phyloP scores from a whole-genome alignment of 2,329 filamentous ascomycete species.

The Pseudogymnoascus sp. region DNA sequence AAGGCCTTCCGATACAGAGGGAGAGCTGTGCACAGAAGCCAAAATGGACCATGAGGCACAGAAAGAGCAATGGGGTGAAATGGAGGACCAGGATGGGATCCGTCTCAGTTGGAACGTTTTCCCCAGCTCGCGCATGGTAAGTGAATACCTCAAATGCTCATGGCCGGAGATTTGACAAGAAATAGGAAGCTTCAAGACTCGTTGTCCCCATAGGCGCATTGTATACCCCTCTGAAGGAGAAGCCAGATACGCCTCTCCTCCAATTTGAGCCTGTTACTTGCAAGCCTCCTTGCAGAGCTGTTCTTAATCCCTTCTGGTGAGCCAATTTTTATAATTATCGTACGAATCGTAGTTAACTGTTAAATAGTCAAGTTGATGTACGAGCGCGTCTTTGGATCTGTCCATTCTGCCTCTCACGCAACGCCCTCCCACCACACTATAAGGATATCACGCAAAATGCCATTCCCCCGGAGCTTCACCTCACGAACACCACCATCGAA shows the following conservation, averaged over 20 bases:
- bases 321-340: constrained; percentile 25
- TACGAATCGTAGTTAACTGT: constrained; percentile 19
- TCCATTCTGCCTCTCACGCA: constrained; percentile 77
- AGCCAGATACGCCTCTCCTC: constrained; percentile 76
- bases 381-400: constrained; percentile 82
- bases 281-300: constrained; percentile 90
- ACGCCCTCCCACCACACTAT: constrained; percentile 76
- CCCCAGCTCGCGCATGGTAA: constrained; percentile 91
- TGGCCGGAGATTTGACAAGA: constrained; percentile 23
- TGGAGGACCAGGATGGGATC: constrained; percentile 93
- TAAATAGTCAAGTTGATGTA: constrained; percentile 66
- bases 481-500: constrained; percentile 80
- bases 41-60: constrained; percentile 84
- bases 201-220: constrained; percentile 94
- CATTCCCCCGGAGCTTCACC: constrained; percentile 76
- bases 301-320: constrained; percentile 95
- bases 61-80: constrained; percentile 93
- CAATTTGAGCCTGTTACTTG: constrained; percentile 96
- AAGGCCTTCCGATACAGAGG: constrained; percentile 4
- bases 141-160: constrained; percentile 25
- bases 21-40: constrained; percentile 2
- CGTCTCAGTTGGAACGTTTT: constrained; percentile 98
- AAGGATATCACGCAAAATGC: constrained; percentile 80
- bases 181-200: constrained; percentile 81
- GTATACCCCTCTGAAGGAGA: constrained; percentile 94